Conservation (phyloP, 371 early-diverging fungal genomes). For the Circinella umbellata region DNA sequence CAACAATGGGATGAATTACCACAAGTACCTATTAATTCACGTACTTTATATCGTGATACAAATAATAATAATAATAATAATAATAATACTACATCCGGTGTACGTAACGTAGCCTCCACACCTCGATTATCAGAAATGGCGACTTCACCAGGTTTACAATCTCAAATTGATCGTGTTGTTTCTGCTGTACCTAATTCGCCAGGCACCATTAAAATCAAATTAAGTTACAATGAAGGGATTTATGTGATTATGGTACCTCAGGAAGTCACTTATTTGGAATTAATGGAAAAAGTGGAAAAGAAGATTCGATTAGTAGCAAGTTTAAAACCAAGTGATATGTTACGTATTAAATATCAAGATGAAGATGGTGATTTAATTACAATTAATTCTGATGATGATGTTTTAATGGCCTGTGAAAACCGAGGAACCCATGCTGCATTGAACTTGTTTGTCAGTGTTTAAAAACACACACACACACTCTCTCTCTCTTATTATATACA, state of each 20-base stretch:
- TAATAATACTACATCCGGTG: neutral
- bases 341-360: conserved; percentile 88
- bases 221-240: conserved; percentile 85
- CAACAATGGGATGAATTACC: conserved; percentile 29
- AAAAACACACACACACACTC: conserved; percentile 1
- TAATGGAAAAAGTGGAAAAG: conserved; percentile 82
- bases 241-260: conserved; percentile 84
- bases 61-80: conserved; percentile 69
- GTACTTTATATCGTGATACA: conserved; percentile 59
- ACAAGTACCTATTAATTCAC: conserved; percentile 31
- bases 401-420: conserved; percentile 91
- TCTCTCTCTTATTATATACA: neutral
- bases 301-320: conserved; percentile 85
- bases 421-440: conserved; percentile 44
- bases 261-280: conserved; percentile 72
- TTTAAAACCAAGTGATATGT: conserved; percentile 39
- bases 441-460: conserved; percentile 46
- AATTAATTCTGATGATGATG: conserved; percentile 90
- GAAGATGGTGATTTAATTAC: conserved; percentile 91
- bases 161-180: conserved; percentile 24
- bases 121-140: conserved; percentile 25
- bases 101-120: conserved; percentile 29
- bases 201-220: conserved; percentile 74
- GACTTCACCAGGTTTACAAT: conserved; percentile 16
- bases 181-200: conserved; percentile 20